These are phyloP conservation scores for Phyllosticta citrichinensis DNA, from an alignment of 2,329 filamentous ascomycete genomes.

Conservation along the genomic window DNA sequence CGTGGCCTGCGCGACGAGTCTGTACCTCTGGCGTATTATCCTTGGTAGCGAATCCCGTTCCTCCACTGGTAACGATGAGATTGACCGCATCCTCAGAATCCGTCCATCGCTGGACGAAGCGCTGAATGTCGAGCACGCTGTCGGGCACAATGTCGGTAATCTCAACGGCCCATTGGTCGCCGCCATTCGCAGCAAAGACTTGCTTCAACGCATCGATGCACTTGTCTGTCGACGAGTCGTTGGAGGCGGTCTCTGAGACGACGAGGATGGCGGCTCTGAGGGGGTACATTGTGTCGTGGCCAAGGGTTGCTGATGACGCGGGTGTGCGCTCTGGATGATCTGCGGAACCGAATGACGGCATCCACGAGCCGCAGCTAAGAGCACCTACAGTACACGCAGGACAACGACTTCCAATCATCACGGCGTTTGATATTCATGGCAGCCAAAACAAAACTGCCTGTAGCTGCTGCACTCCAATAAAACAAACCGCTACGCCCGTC, in stretches of 20 bases:
- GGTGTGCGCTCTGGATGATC: not conserved
- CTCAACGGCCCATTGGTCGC: slow-evolving; percentile 59
- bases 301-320: not conserved
- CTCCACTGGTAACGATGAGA: slow-evolving; percentile 78
- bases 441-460: not conserved
- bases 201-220: slow-evolving; percentile 56
- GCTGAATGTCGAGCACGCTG: slow-evolving; percentile 63
- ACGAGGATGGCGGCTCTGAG: slow-evolving; percentile 72
- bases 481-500: not conserved
- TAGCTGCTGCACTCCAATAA: not conserved
- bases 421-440: not conserved
- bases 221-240: slow-evolving; percentile 69
- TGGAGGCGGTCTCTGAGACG: slow-evolving; percentile 80
- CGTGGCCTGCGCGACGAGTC: not conserved
- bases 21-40: slow-evolving; percentile 84
- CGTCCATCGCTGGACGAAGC: slow-evolving; percentile 60
- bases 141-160: slow-evolving; percentile 72
- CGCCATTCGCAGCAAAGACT: slow-evolving; percentile 58
- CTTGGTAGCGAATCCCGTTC: slow-evolving; percentile 79
- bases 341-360: not conserved
- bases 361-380: not conserved
- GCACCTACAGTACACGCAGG: not conserved
- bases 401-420: not conserved
- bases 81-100: slow-evolving; percentile 56
- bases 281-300: slow-evolving; percentile 8